These are phyloP conservation scores for Agaricus subrufescens DNA, from an alignment of 768 basidiomycete genomes.

Conservation along the genomic window DNA sequence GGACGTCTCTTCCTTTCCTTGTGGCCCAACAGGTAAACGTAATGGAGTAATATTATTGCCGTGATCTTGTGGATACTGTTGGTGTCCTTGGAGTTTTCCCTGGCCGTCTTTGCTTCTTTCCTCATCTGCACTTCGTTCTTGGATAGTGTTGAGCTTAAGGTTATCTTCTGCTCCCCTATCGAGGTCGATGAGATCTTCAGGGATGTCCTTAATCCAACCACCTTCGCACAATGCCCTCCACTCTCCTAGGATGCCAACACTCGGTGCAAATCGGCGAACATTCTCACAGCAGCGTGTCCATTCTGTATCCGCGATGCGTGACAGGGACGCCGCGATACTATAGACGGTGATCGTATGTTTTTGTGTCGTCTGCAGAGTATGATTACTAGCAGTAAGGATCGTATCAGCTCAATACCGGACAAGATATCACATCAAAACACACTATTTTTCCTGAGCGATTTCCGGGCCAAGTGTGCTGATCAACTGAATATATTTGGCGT, in stretches of 20 bases:
- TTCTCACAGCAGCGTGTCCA: constrained; percentile 71
- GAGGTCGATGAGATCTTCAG: constrained; percentile 36
- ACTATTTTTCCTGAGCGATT: constrained; percentile 80
- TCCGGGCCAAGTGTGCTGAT: constrained; percentile 71
- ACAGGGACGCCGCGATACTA: constrained; percentile 57
- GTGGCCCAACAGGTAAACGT: background rate
- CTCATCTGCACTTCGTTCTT: constrained; percentile 4
- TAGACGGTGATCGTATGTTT: constrained; percentile 55
- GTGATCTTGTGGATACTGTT: background rate
- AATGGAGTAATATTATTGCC: background rate
- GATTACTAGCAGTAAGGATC: constrained; percentile 44
- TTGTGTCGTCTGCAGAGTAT: constrained; percentile 57
- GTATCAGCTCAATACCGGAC: background rate
- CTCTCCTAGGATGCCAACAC: constrained; percentile 66
- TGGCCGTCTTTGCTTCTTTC: background rate
- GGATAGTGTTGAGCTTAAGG: constrained; percentile 7
- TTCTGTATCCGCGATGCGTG: constrained; percentile 74
- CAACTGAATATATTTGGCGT: constrained; percentile 70
- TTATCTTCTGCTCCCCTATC: constrained; percentile 14
- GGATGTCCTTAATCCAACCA: constrained; percentile 55
- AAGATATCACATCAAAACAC: constrained; percentile 20
- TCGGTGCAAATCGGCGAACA: constrained; percentile 62
- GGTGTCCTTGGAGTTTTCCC: background rate
- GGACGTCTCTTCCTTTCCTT: background rate
- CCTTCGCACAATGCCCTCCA: constrained; percentile 76